Conservation (phyloP, 306 rosid species). For the Pyrus bretschneideri region DNA sequence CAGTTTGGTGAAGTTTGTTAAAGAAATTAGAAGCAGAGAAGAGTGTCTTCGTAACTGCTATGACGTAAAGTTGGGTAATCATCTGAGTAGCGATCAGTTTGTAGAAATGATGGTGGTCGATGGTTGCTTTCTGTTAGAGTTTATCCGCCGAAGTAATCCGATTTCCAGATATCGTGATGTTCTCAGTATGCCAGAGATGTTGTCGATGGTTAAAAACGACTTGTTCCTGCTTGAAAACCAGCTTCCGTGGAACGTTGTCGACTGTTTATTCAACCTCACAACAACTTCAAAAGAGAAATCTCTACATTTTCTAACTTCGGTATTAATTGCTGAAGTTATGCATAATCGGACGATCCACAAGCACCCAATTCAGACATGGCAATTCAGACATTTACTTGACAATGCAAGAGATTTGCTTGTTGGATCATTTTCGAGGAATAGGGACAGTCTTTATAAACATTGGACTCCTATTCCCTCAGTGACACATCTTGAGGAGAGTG, state of each 20-base stretch:
- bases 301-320: accelerated
- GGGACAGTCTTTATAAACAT: accelerated
- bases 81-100: neutral
- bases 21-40: neutral
- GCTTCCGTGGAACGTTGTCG: conserved; percentile 4
- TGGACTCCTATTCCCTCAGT: neutral
- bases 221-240: neutral
- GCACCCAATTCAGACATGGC: no score
- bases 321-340: no score
- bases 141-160: accelerated
- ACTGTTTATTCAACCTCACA: neutral
- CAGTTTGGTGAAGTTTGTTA: neutral
- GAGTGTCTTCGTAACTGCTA: neutral
- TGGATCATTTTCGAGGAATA: neutral
- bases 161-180: no score
- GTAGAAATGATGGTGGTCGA: neutral
- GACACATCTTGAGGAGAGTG: neutral
- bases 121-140: neutral
- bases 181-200: no score
- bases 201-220: neutral
- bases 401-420: neutral
- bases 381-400: neutral
- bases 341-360: no score
- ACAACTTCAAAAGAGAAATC: no score
- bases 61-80: neutral